These are phyloP conservation scores for Lachancea nothofagi DNA, from an alignment of 805 yeast species.

Conservation along the genomic window DNA sequence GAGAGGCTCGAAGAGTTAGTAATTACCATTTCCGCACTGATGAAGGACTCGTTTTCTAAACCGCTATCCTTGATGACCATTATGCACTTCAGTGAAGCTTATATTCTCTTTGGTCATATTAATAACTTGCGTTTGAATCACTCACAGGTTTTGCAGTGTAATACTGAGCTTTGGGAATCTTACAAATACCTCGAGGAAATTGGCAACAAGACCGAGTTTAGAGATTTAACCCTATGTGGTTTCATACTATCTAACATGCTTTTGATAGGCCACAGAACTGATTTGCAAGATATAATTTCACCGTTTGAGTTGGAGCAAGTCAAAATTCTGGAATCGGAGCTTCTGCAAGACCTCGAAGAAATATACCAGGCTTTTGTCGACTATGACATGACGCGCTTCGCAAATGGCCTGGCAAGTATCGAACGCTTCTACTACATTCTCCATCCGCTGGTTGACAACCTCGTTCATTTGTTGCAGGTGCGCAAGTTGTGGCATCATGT, in stretches of 20 bases:
- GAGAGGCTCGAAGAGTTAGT: background rate
- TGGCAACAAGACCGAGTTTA: constrained; percentile 12
- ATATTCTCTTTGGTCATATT: constrained; percentile 11
- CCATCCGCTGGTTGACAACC: constrained; percentile 13
- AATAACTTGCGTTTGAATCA: constrained; percentile 9
- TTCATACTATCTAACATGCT: constrained; percentile 25
- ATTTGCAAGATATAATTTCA: constrained; percentile 15
- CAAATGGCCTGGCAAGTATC: constrained; percentile 13
- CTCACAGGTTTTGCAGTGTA: constrained; percentile 11
- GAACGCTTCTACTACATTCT: constrained; percentile 11
- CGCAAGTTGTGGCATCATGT: constrained; percentile 25
- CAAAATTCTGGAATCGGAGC: constrained; percentile 16
- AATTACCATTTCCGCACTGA: constrained; percentile 2
- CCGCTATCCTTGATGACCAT: constrained; percentile 21
- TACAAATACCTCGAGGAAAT: constrained; percentile 21
- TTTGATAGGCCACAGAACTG: constrained; percentile 9
- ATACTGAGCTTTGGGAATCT: constrained; percentile 18
- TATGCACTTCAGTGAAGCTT: constrained; percentile 17
- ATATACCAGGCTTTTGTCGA: constrained; percentile 17
- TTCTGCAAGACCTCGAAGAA: constrained; percentile 13
- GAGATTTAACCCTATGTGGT: constrained; percentile 21
- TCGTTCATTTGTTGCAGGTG: constrained; percentile 18
- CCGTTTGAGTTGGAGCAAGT: constrained; percentile 32
- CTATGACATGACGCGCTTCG: constrained; percentile 14
- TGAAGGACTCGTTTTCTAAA: constrained; percentile 16